A percentile compares a stretch with the other conserved stretches of the same genome.
Conservation (phyloP, 768 basidiomycete species). For the Mycena crocata region DNA sequence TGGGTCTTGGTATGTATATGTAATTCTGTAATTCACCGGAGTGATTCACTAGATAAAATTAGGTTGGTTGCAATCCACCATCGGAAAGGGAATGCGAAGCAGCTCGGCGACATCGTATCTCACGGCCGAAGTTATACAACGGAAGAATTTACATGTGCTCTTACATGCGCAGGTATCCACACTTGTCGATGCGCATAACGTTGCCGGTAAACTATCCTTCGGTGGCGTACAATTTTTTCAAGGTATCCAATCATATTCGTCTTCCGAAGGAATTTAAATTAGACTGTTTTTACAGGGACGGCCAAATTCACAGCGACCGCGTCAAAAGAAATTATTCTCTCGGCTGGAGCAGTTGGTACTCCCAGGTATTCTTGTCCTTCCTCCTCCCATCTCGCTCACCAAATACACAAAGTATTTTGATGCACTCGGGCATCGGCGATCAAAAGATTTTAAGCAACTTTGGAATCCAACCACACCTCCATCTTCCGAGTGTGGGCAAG, state of each 20-base stretch:
- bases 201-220: background rate
- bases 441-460: background rate
- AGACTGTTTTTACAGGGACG: background rate
- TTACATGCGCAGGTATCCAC: background rate
- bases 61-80: slow-evolving; percentile 41
- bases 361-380: no score
- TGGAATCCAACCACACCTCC: background rate
- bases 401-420: background rate
- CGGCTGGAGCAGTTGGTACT: background rate
- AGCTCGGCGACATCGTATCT: slow-evolving; percentile 36
- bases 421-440: background rate
- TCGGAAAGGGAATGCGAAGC: slow-evolving; percentile 36
- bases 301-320: background rate
- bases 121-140: slow-evolving; percentile 18
- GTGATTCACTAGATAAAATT: background rate
- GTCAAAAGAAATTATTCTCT: background rate
- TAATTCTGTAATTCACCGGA: background rate
- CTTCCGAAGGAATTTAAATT: background rate
- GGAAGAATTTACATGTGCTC: slow-evolving; percentile 37
- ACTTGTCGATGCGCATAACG: background rate
- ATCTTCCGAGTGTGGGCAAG: background rate
- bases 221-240: background rate
- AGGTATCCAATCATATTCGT: background rate
- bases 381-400: no score
- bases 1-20: slow-evolving; percentile 37